Conservation (phyloP, 2,329 filamentous ascomycete species). For the Fusarium palustre region DNA sequence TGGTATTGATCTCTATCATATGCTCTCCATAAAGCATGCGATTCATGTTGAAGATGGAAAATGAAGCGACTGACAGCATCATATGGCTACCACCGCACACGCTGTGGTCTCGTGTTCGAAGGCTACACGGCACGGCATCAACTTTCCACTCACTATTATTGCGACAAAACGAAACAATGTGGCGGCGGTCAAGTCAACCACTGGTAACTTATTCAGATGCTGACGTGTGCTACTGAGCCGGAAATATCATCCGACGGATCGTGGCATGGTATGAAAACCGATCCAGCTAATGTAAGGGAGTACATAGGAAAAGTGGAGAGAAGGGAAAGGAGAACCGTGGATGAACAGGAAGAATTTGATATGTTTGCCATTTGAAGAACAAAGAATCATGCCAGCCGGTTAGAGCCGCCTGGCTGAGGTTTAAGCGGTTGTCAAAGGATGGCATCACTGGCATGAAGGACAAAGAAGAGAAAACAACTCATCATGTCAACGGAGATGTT, state of each 20-base stretch:
- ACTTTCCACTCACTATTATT: not conserved
- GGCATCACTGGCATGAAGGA: not conserved
- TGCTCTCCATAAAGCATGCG: not conserved
- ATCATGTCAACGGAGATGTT: not conserved
- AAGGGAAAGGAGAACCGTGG: slow-evolving; percentile 3
- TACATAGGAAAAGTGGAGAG: slow-evolving; percentile 23
- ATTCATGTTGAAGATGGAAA: not conserved
- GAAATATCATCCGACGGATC: slow-evolving; percentile 7
- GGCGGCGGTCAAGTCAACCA: slow-evolving; percentile 17
- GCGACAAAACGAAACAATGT: slow-evolving; percentile 17
- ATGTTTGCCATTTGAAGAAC: not conserved
- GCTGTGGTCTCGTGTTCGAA: not conserved
- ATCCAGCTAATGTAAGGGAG: slow-evolving; percentile 26
- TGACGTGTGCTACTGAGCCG: slow-evolving; percentile 39
- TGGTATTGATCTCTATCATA: not conserved
- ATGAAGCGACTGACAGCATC: not conserved
- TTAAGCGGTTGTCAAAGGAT: not conserved
- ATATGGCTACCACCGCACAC: not conserved
- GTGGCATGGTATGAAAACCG: not conserved
- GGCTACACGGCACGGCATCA: slow-evolving; percentile 12
- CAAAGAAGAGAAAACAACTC: slow-evolving; percentile 3
- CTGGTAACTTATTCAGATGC: not conserved
- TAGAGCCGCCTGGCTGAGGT: not conserved
- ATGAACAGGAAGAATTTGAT: not conserved
- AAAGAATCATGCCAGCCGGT: not conserved